These are phyloP conservation scores for Huntiella decipiens DNA, from an alignment of 2,329 filamentous ascomycete species.

Conservation along the genomic window DNA sequence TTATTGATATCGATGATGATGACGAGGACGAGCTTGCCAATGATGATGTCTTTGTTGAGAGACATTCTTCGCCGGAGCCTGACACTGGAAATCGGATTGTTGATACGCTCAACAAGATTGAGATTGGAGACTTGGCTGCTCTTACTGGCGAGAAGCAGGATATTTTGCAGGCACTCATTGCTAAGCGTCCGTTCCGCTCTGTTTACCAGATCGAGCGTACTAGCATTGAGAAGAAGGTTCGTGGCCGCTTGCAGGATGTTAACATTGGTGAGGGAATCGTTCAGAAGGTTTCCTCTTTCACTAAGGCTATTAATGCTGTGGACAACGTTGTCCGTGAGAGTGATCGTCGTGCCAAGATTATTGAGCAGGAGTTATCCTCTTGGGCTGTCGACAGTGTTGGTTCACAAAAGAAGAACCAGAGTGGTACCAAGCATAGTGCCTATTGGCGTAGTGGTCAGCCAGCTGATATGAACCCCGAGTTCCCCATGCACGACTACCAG, in stretches of 20 bases:
- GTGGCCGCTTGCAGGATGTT: slow-evolving; percentile 20
- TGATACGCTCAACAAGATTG: slow-evolving; percentile 66
- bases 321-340: slow-evolving; percentile 65
- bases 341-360: slow-evolving; percentile 45
- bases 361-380: slow-evolving; percentile 26
- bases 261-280: slow-evolving; percentile 34
- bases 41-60: slow-evolving; percentile 15
- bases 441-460: slow-evolving; percentile 37
- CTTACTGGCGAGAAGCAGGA: slow-evolving; percentile 58
- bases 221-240: slow-evolving; percentile 30
- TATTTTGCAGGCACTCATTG: slow-evolving; percentile 48
- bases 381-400: slow-evolving; percentile 33
- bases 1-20: slow-evolving; percentile 16
- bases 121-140: slow-evolving; percentile 57
- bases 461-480: slow-evolving; percentile 52
- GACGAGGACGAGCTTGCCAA: slow-evolving; percentile 25
- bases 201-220: slow-evolving; percentile 43
- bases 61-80: slow-evolving; percentile 10
- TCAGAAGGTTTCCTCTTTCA: slow-evolving; percentile 46
- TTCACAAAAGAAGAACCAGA: slow-evolving; percentile 13
- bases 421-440: slow-evolving; percentile 1
- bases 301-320: slow-evolving; percentile 61
- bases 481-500: slow-evolving; percentile 81
- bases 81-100: slow-evolving; percentile 34
- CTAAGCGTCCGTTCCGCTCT: slow-evolving; percentile 50